A percentile compares a stretch with the other conserved stretches of the same genome.
Evolutionary conservation across 1,284 basidiomycete genomes (phyloP).

Genomic region (Ustilago tritici): DNA sequence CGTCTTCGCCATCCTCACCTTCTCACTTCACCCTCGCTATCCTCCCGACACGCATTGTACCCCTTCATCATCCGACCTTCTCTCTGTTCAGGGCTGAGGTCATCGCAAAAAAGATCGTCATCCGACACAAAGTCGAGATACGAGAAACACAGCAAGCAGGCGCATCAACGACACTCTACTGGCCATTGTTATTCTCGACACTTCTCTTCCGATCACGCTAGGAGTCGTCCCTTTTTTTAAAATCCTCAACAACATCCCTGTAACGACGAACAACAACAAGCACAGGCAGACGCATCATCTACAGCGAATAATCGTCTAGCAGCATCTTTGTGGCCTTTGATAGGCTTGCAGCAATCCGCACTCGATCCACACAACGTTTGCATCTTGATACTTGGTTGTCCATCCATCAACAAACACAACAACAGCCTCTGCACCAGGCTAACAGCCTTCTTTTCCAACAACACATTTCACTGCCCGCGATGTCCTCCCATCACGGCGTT

Average conservation of each 20-base stretch:
- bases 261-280: constrained; percentile 12
- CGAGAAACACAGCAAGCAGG: constrained; percentile 5
- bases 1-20: constrained; percentile 26
- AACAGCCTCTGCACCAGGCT: background rate
- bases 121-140: constrained; percentile 12
- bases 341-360: constrained; percentile 8
- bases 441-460: background rate
- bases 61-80: background rate
- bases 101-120: constrained; percentile 5
- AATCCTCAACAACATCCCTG: background rate
- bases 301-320: background rate
- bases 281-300: background rate
- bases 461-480: constrained; percentile 11
- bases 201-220: background rate
- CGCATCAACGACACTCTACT: constrained; percentile 3
- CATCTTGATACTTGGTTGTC: background rate
- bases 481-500: constrained; percentile 54
- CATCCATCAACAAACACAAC: background rate
- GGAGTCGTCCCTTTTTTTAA: background rate
- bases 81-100: constrained; percentile 7
- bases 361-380: background rate
- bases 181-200: constrained; percentile 6
- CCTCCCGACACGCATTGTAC: constrained; percentile 5
- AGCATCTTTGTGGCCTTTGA: constrained; percentile 14
- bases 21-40: constrained; percentile 5